phyloP scores from a whole-genome alignment of 2,329 filamentous ascomycete species.

The Fusarium circinatum region DNA sequence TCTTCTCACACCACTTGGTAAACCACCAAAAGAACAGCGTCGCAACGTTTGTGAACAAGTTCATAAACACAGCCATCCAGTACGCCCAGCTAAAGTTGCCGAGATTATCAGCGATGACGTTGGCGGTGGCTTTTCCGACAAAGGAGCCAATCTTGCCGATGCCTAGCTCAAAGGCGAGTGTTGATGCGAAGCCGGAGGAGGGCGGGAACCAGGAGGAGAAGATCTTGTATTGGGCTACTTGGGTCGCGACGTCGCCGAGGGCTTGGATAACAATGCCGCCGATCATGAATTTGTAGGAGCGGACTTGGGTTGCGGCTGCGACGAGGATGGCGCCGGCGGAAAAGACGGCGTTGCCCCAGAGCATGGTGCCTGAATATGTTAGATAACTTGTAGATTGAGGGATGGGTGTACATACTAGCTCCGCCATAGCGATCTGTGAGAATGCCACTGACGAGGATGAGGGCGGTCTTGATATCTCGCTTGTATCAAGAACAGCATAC shows the following conservation, averaged over 20 bases:
- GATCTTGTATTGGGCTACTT: slow-evolving; percentile 72
- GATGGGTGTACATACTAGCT: slow-evolving; percentile 52
- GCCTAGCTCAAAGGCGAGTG: slow-evolving; percentile 67
- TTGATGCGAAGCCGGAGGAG: slow-evolving; percentile 69
- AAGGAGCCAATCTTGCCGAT: slow-evolving; percentile 71
- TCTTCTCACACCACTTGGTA: slow-evolving; percentile 59
- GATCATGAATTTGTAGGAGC: slow-evolving; percentile 70
- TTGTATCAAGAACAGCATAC: slow-evolving; percentile 67
- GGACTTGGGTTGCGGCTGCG: slow-evolving; percentile 65
- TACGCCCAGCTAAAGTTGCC: slow-evolving; percentile 71
- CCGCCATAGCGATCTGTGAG: slow-evolving; percentile 69
- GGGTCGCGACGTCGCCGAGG: slow-evolving; percentile 71
- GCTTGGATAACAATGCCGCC: slow-evolving; percentile 64
- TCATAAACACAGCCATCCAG: slow-evolving; percentile 72
- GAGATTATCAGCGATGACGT: slow-evolving; percentile 65
- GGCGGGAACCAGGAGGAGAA: slow-evolving; percentile 74
- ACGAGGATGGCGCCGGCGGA: slow-evolving; percentile 67
- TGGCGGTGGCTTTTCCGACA: slow-evolving; percentile 68
- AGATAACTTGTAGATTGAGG: fast-evolving
- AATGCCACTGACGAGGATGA: slow-evolving; percentile 65
- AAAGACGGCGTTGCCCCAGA: slow-evolving; percentile 71
- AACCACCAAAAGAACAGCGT: slow-evolving; percentile 67
- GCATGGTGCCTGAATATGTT: slow-evolving; percentile 56
- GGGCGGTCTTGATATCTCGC: slow-evolving; percentile 66
- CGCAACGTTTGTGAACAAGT: slow-evolving; percentile 68